Conservation (phyloP, 441 rosid genomes). For the Syzygium syzygioides region DNA sequence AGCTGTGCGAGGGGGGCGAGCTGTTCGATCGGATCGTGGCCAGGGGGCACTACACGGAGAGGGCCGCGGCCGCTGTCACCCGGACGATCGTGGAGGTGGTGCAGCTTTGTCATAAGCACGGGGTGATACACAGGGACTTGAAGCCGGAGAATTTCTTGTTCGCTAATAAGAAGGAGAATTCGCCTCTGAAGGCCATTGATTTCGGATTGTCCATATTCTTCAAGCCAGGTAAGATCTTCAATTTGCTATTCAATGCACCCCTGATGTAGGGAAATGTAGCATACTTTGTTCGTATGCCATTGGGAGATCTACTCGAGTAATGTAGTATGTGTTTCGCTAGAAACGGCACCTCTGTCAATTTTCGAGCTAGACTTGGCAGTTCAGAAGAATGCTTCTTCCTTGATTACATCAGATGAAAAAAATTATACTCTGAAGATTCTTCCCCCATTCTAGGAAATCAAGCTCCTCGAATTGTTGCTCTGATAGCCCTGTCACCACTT, state of each 20-base stretch:
- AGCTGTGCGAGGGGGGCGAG: constrained; percentile 97
- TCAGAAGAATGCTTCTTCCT: background rate
- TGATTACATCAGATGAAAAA: background rate
- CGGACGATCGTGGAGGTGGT: constrained; percentile 94
- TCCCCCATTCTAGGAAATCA: background rate
- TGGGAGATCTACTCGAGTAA: background rate
- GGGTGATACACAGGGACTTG: constrained; percentile 96
- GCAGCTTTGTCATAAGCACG: constrained; percentile 91
- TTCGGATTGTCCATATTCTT: constrained; percentile 97
- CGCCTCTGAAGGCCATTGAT: constrained; percentile 95
- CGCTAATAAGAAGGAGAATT: constrained; percentile 97
- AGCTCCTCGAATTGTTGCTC: background rate
- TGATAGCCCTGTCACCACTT: background rate
- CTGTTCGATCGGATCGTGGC: constrained; percentile 99
- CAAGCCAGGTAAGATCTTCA: constrained; percentile 65
- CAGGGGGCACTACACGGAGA: constrained; percentile 94
- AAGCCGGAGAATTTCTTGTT: constrained; percentile 97
- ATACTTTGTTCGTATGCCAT: background rate
- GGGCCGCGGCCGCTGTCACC: constrained; percentile 95
- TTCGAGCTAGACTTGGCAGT: background rate
- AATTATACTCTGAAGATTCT: background rate
- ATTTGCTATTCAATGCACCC: background rate
- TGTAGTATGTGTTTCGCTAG: background rate
- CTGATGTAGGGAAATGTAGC: background rate
- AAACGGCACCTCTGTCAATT: background rate